A percentile compares a stretch with the other conserved stretches of the same genome.
These are phyloP conservation scores for Globisporangium nodosum DNA, from an alignment of 352 stramenopile genomes.

Conservation along the genomic window DNA sequence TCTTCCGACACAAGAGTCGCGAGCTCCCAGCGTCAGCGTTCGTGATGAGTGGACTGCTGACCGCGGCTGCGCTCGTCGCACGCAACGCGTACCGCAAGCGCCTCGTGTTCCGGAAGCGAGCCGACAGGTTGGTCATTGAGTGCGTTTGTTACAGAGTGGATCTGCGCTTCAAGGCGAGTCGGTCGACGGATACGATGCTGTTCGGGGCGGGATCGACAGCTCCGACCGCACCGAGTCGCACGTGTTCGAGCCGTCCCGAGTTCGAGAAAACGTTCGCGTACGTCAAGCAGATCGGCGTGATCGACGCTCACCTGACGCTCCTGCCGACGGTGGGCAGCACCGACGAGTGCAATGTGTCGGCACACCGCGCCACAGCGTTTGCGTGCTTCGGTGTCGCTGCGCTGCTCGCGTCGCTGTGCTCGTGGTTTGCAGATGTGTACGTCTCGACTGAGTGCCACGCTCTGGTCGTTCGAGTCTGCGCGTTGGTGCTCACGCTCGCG, in stretches of 20 bases:
- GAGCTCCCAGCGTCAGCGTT: slow-evolving; percentile 1
- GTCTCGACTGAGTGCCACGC: not conserved
- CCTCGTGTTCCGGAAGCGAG: not conserved
- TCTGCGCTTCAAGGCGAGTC: not conserved
- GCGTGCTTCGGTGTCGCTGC: not conserved
- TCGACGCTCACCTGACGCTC: slow-evolving; percentile 2
- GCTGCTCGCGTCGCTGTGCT: not conserved
- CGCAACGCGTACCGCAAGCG: slow-evolving; percentile 10
- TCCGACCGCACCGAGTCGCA: no score
- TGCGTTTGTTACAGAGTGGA: slow-evolving; percentile 7
- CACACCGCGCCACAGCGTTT: not conserved
- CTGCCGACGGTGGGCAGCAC: not conserved
- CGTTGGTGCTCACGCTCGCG: not conserved
- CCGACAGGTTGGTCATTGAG: not conserved
- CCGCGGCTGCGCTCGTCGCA: slow-evolving; percentile 1
- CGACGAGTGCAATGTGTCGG: no score
- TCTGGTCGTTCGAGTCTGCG: not conserved
- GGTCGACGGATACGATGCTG: not conserved
- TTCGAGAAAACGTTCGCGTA: slow-evolving; percentile 8
- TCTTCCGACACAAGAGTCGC: not conserved
- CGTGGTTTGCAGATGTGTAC: not conserved
- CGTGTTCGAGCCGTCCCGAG: not conserved
- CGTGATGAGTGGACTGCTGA: slow-evolving; percentile 7
- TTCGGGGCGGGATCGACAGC: not conserved
- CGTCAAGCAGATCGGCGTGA: not conserved